Evolutionary conservation across 495 filamentous ascomycete species (phyloP), one percentile per base, ranked within the genome.

Genomic region (Pyronema omphalodes): DNA sequence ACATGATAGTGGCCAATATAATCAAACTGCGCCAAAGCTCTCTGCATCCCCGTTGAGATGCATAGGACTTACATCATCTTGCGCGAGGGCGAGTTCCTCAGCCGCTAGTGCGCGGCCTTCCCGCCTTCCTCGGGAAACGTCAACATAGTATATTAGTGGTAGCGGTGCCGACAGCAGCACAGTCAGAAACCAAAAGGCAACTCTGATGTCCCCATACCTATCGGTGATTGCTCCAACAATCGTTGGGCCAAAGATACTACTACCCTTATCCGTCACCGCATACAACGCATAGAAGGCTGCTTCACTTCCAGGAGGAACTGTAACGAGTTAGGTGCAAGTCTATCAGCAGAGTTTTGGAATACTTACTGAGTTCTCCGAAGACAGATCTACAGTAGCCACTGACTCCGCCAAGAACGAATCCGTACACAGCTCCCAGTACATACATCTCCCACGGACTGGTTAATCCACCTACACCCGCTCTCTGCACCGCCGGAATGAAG

Each of bases 361-460:
- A 48, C 47, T 4, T 62, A 62, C 60, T 79, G 36, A 98, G 73
- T 65, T 95, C 86, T 18, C 87, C 88, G 63, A 82, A 98, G 40
- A 98, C 74, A 61, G 84, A 89, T 11, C 91, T 83, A 61, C 91
- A 96, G 66, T 96, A 94, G 15, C 83, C 84, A 37, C 82, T 86
- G n/a, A 98, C 69, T 0, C 91, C 91, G 12, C 89, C 91, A 51
- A 98, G 79, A 3, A 95, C 88, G 52, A 98, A 76, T 2, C 91
- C 91, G 62, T 95, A 98, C 44, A 98, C 75, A 6, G 82, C 83
- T 0, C 86, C 87, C 1, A 98, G 70, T 3, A 86, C 84, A 64
- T 91, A 96, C 87, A 98, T 94, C 64, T 98, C 91, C 86, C 88
- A 94, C 9, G 83, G 83, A 59, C 87, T 81, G 61, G 94, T 88